Evolutionary conservation across 306 rosid species (phyloP).

Genomic region (Cucumis melo): DNA sequence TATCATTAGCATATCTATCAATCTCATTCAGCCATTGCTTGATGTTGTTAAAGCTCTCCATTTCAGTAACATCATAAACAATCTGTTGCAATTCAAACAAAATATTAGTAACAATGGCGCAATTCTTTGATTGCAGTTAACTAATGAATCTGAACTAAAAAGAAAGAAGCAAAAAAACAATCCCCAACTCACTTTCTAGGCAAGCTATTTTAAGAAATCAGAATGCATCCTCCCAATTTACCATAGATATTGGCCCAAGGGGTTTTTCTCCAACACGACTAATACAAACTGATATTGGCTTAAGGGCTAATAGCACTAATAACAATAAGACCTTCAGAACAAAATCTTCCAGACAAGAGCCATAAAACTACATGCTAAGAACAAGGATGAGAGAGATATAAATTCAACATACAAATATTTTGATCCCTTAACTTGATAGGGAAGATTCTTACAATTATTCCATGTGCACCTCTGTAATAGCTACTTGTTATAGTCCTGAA

Average conservation of each 20-base stretch:
- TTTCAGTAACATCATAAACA: conserved; percentile 91
- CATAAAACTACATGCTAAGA: neutral
- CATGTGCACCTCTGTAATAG: conserved; percentile 96
- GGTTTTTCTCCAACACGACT: neutral
- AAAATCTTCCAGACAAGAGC: neutral
- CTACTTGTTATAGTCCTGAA: conserved; percentile 98
- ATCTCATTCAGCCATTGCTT: conserved; percentile 96
- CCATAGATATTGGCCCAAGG: neutral
- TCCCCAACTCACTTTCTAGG: neutral
- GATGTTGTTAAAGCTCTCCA: conserved; percentile 94
- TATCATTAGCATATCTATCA: conserved; percentile 86
- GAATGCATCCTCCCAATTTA: neutral
- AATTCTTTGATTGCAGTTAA: neutral
- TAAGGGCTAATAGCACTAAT: neutral
- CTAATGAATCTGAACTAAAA: neutral
- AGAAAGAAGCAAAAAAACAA: neutral
- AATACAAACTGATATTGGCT: neutral
- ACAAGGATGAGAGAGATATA: neutral
- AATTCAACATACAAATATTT: neutral
- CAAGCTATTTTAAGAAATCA: neutral
- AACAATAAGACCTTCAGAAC: neutral
- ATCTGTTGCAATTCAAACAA: conserved; percentile 46
- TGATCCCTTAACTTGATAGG: neutral
- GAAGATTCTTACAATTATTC: conserved; percentile 59
- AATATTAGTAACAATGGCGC: neutral